phyloP scores from a whole-genome alignment of 2,329 filamentous ascomycete genomes.

The Cladophialophora immunda region DNA sequence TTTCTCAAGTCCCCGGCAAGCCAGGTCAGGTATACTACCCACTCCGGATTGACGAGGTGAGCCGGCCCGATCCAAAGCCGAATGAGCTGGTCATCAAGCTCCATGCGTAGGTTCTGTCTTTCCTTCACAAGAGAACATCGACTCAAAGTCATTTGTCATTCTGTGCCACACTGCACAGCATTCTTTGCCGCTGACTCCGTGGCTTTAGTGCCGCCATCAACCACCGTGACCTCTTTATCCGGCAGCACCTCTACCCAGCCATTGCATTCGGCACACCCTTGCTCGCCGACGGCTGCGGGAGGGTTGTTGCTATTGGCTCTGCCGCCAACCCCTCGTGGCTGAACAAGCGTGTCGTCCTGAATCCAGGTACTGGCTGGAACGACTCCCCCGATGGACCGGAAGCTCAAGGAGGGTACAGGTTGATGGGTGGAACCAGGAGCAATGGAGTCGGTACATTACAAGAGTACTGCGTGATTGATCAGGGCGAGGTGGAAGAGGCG shows the following conservation, averaged over 20 bases:
- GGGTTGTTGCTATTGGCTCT: conserved; percentile 71
- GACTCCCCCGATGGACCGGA: conserved; percentile 78
- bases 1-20: no score
- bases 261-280: conserved; percentile 81
- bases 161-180: no score
- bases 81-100: no score
- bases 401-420: conserved; percentile 62
- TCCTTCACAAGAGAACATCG: no score
- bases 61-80: no score
- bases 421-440: conserved; percentile 73
- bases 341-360: conserved; percentile 77
- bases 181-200: no score
- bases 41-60: no score
- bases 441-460: conserved; percentile 75
- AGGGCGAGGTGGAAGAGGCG: conserved; percentile 76
- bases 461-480: conserved; percentile 76
- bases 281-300: conserved; percentile 81
- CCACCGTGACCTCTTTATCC: conserved; percentile 93
- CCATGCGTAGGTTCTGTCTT: no score
- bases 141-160: no score
- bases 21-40: no score
- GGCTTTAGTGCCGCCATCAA: conserved; percentile 77
- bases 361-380: conserved; percentile 81
- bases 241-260: conserved; percentile 88
- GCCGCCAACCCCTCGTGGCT: conserved; percentile 64